A percentile compares a stretch with the other conserved stretches of the same genome.
These are phyloP conservation scores for Aspergillus sergii DNA, from an alignment of 2,329 filamentous ascomycete species.

Conservation along the genomic window DNA sequence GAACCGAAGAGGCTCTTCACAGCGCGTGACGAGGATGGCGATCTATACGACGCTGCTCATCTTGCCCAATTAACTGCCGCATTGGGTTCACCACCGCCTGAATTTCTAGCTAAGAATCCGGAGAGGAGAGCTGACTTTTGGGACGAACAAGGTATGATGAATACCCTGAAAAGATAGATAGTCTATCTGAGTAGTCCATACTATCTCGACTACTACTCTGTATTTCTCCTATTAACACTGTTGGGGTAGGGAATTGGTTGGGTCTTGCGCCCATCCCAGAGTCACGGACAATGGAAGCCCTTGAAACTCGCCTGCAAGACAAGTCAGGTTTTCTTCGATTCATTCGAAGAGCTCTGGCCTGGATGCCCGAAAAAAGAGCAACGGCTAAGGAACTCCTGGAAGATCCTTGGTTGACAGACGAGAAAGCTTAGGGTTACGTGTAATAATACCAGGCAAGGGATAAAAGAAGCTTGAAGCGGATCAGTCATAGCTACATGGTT, in stretches of 20 bases:
- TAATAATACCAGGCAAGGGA: too few species aligned
- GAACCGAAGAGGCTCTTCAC: constrained; percentile 46
- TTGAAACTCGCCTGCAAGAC: constrained; percentile 22
- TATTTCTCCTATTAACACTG: not conserved
- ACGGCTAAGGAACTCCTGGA: constrained; percentile 39
- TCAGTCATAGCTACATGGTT: too few species aligned
- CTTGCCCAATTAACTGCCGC: constrained; percentile 49
- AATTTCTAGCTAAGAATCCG: constrained; percentile 31
- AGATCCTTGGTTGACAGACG: constrained; percentile 21
- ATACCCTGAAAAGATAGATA: not conserved
- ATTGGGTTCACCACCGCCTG: constrained; percentile 44
- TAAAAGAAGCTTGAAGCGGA: too few species aligned
- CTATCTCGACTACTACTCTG: not conserved
- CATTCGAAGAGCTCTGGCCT: constrained; percentile 37
- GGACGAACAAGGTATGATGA: constrained; percentile 33
- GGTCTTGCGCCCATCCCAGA: constrained; percentile 30
- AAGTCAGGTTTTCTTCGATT: constrained; percentile 37
- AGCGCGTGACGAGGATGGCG: constrained; percentile 37
- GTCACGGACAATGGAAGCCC: constrained; percentile 22
- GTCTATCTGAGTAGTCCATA: not conserved
- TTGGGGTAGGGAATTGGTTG: constrained; percentile 31
- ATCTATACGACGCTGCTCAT: constrained; percentile 44
- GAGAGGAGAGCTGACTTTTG: constrained; percentile 41
- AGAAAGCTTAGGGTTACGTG: too few species aligned
- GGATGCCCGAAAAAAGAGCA: constrained; percentile 38